phyloP scores from a whole-genome alignment of 2,329 filamentous ascomycete genomes.

The Herpomyces periplanetae region DNA sequence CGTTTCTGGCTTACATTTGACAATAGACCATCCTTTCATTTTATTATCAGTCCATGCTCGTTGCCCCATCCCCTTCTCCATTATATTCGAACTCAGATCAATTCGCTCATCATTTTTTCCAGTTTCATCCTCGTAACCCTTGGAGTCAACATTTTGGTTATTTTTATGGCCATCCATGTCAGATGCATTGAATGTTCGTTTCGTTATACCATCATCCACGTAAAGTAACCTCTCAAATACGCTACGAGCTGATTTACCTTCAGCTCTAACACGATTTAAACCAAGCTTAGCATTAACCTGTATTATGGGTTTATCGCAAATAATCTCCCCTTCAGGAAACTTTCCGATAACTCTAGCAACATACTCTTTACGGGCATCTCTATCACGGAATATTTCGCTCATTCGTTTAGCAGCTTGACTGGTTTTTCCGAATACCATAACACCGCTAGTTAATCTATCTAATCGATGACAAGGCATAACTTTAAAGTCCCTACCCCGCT shows the following conservation, averaged over 20 bases:
- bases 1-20: conserved; percentile 67
- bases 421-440: conserved; percentile 91
- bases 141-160: conserved; percentile 4
- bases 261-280: conserved; percentile 67
- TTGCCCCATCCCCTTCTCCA: conserved; percentile 6
- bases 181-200: conserved; percentile 3
- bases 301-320: conserved; percentile 74
- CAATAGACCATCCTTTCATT: conserved; percentile 48
- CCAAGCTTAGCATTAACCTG: conserved; percentile 81
- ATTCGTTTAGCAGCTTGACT: conserved; percentile 36
- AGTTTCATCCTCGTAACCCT: conserved; percentile 4
- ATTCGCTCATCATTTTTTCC: conserved; percentile 6
- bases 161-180: conserved; percentile 2
- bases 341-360: conserved; percentile 57
- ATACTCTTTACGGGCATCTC: conserved; percentile 79
- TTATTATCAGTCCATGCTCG: conserved; percentile 14
- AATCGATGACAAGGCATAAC: conserved; percentile 49
- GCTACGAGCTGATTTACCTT: conserved; percentile 54
- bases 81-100: conserved; percentile 5
- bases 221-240: conserved; percentile 80
- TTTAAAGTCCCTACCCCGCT: conserved; percentile 18
- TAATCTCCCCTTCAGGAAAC: conserved; percentile 60
- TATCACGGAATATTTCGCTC: conserved; percentile 28
- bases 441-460: conserved; percentile 63
- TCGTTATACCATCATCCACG: conserved; percentile 5